Percentiles rank a stretch among this genome's conserved stretches.
Conservation (phyloP, 768 basidiomycete genomes). For the Plicaturopsis crispa region DNA sequence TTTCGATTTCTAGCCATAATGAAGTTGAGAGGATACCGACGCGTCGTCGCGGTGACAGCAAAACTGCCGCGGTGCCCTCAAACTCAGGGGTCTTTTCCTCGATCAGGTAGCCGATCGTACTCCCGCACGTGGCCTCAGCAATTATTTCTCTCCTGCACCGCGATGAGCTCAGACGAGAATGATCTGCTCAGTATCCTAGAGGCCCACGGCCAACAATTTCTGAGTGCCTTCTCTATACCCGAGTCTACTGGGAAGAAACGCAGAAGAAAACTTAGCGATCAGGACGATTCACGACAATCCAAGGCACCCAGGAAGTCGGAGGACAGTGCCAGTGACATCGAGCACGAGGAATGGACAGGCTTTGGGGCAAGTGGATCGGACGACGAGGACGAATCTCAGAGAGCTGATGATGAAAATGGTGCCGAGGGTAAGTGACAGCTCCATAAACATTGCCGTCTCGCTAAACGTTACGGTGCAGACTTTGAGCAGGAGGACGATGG, state of each 20-base stretch:
- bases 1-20: background rate
- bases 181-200: constrained; percentile 32
- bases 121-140: background rate
- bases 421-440: constrained; percentile 10
- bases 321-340: constrained; percentile 12
- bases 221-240: constrained; percentile 29
- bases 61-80: too few relatives aligned
- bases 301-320: constrained; percentile 15
- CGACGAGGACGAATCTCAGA: constrained; percentile 13
- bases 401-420: constrained; percentile 9
- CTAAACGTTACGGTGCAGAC: constrained; percentile 13
- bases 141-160: background rate
- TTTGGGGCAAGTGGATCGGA: constrained; percentile 17
- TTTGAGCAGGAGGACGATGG: constrained; percentile 40
- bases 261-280: constrained; percentile 1
- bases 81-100: too few relatives aligned
- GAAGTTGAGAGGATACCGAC: background rate
- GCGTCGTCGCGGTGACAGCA: too few relatives aligned
- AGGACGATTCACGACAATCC: constrained; percentile 4
- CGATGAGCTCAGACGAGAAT: constrained; percentile 17
- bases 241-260: constrained; percentile 14
- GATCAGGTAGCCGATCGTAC: too few relatives aligned
- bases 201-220: constrained; percentile 38
- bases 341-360: constrained; percentile 33
- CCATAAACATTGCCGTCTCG: background rate